Evolutionary conservation across 2,329 filamentous ascomycete species (phyloP), one percentile per base, ranked within the genome.

Genomic region (Fusarium beomiforme): DNA sequence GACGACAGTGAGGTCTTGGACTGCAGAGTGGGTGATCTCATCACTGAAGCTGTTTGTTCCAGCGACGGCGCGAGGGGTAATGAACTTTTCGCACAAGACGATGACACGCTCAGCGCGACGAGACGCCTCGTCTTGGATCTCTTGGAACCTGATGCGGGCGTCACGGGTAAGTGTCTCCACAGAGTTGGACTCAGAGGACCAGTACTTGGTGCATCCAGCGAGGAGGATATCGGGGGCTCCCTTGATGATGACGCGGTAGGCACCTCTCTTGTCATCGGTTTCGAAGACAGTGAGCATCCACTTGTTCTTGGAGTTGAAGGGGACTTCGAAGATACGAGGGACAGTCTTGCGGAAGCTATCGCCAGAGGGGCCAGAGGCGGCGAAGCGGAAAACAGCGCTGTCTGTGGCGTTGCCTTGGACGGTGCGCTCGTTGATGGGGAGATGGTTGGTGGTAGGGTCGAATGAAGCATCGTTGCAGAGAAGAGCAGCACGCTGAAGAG

Each of bases 181-280:
- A 0, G 71, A 76, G 61, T 79, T 77, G 29, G 73, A 69, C 51
- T 76, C 75, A 6, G 61, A 64, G 0, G 80, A 80, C 79, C 80
- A 82, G 69, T 79, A 83, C 36, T 73, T 74, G 2, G 79, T 79
- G 47, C 81, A 82, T 3, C 77, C 76, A 1, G 77, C 72, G 8
- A 83, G 69, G 1, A 88, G 79, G 21, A 88, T 85, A 69, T 88
- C 86, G 0, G 86, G 86, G 1, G 86, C 86, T 34, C 86, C 86
- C 77, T 88, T 88, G 71, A 88, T 82, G 62, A 85, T 84, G 8
- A 86, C 78, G 31, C 83, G 80, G 57, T 83, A 85, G 14, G 75
- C 47, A 12, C 68, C 73, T 16, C 60, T 46, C 3, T 66, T 59
- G 2, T 72, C 61, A 44, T 79, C 79, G 17, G 76, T 64, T 8